Conservation (phyloP, 1,284 basidiomycete genomes). For the Somion occarium region DNA sequence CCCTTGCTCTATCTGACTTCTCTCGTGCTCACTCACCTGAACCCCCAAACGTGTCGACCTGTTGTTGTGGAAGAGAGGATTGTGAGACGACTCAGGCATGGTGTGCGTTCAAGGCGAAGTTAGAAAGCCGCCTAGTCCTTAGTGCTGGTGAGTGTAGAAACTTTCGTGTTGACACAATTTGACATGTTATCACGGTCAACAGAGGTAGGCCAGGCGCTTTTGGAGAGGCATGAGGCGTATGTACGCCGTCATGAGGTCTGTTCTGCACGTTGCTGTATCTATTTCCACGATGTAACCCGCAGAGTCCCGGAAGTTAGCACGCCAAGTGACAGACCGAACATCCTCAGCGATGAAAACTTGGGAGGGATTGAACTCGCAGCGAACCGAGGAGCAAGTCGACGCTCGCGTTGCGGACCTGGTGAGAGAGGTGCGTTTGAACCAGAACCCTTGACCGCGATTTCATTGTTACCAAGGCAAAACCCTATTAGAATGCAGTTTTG, state of each 20-base stretch:
- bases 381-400: constrained; percentile 23
- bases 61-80: constrained; percentile 64
- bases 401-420: constrained; percentile 35
- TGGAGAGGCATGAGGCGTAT: constrained; percentile 85
- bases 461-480: background rate
- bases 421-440: constrained; percentile 22
- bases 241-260: constrained; percentile 65
- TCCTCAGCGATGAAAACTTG: background rate
- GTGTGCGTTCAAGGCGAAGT: constrained; percentile 57
- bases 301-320: constrained; percentile 10
- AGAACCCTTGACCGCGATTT: background rate
- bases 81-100: constrained; percentile 65
- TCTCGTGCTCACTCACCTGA: constrained; percentile 69
- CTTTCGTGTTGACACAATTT: background rate
- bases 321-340: constrained; percentile 5
- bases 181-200: constrained; percentile 2
- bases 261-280: background rate
- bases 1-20: constrained; percentile 62
- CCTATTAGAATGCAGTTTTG: constrained; percentile 57
- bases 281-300: constrained; percentile 1
- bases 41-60: constrained; percentile 42
- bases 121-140: constrained; percentile 73
- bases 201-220: constrained; percentile 91
- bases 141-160: constrained; percentile 66
- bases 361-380: constrained; percentile 1